These are phyloP conservation scores for Prunus mongolica DNA, from an alignment of 306 rosid genomes.

Conservation along the genomic window DNA sequence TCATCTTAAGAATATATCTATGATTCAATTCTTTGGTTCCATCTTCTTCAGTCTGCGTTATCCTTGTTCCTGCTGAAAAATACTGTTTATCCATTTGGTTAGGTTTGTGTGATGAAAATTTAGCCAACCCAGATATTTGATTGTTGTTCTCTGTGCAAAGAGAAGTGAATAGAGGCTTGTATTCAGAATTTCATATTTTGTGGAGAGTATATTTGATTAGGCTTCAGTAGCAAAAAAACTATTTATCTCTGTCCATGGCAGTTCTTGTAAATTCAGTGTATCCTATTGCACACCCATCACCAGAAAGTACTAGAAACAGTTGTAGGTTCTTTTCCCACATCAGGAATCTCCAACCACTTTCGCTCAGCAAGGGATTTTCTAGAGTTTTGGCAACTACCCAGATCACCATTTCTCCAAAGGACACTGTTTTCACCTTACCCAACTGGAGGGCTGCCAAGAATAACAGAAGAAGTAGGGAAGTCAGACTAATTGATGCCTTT, in stretches of 20 bases:
- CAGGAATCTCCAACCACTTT: slow-evolving; percentile 41
- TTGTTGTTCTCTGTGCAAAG: not conserved
- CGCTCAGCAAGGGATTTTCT: slow-evolving; percentile 55
- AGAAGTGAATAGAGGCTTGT: not conserved
- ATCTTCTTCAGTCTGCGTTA: not conserved
- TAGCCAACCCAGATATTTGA: slow-evolving; percentile 16
- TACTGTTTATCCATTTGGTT: not conserved
- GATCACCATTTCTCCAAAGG: slow-evolving; percentile 56
- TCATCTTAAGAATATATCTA: not conserved
- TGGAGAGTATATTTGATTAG: slow-evolving; percentile 5
- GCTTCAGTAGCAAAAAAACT: slow-evolving; percentile 10
- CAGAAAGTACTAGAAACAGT: slow-evolving; percentile 41
- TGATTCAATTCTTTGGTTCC: not conserved
- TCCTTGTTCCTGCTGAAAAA: not conserved
- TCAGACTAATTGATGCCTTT: slow-evolving; percentile 61
- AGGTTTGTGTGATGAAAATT: not conserved
- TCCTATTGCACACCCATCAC: slow-evolving; percentile 34
- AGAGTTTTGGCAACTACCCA: slow-evolving; percentile 64
- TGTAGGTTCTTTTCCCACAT: slow-evolving; percentile 41
- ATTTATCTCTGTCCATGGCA: slow-evolving; percentile 38
- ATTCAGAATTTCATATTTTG: not conserved
- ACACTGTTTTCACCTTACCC: slow-evolving; percentile 57
- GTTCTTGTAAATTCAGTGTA: slow-evolving; percentile 50
- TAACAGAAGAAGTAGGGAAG: slow-evolving; percentile 48
- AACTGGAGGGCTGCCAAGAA: slow-evolving; percentile 61